Percentiles rank a stretch among this genome's conserved stretches.
phyloP scores from a whole-genome alignment of 352 stramenopile species.

The Phytopythium kandeliae region DNA sequence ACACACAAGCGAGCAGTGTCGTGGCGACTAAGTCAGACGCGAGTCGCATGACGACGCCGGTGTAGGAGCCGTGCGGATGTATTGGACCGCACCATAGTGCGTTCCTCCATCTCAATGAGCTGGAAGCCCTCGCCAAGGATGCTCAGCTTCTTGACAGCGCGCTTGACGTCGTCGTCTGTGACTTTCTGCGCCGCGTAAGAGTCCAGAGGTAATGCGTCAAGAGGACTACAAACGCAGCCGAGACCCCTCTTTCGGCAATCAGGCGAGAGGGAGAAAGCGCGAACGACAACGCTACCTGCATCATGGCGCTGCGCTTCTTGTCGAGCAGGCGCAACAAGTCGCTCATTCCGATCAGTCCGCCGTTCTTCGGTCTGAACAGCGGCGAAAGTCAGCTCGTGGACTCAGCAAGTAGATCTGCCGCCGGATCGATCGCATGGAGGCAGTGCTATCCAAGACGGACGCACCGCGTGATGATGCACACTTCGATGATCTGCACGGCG shows the following conservation, averaged over 20 bases:
- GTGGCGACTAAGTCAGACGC: too few relatives aligned
- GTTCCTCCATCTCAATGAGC: conserved; percentile 89
- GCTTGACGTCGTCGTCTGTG: conserved; percentile 91
- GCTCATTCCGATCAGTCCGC: conserved; percentile 75
- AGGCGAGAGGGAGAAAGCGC: too few relatives aligned
- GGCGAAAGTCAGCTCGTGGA: not conserved
- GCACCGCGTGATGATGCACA: conserved; percentile 92
- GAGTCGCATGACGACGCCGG: too few relatives aligned
- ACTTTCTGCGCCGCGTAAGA: too few relatives aligned
- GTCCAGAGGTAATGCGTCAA: too few relatives aligned
- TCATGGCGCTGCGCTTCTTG: conserved; percentile 54
- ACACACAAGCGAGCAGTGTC: not conserved
- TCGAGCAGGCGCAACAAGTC: conserved; percentile 67
- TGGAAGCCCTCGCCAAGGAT: conserved; percentile 93
- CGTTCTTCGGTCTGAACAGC: conserved; percentile 63
- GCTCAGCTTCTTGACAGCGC: conserved; percentile 93
- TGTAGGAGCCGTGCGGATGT: too few relatives aligned
- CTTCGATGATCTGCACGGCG: conserved; percentile 98
- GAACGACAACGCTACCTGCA: too few relatives aligned
- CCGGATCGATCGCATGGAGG: not conserved
- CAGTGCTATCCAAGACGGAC: too few relatives aligned
- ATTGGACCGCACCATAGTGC: conserved; percentile 73
- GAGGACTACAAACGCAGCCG: too few relatives aligned
- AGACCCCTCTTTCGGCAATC: too few relatives aligned
- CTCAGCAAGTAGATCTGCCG: too few relatives aligned